Percentiles rank a stretch among this genome's conserved stretches.
phyloP scores from a whole-genome alignment of 345 rosid species.

The Carallia pectinifolia region DNA sequence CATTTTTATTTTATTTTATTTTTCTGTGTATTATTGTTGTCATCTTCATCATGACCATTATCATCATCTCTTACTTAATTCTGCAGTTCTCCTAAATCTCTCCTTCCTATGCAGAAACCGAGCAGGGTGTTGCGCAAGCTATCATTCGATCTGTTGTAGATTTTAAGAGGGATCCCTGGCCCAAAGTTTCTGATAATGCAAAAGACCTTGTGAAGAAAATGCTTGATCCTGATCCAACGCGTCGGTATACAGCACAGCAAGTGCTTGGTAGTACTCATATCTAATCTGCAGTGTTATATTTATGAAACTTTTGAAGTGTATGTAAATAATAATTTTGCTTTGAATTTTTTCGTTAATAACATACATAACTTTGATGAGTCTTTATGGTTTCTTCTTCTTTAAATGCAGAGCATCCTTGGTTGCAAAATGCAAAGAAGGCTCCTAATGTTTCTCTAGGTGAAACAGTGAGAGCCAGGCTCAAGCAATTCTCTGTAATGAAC shows the following conservation, averaged over 20 bases:
- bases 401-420: slow-evolving; percentile 35
- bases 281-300: neutral
- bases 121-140: slow-evolving; percentile 37
- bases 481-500: slow-evolving; percentile 36
- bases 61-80: neutral
- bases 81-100: neutral
- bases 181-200: slow-evolving; percentile 35
- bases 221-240: slow-evolving; percentile 34
- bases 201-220: slow-evolving; percentile 38
- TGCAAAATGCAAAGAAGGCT: slow-evolving; percentile 37
- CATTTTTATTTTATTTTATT: too few species aligned
- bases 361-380: neutral
- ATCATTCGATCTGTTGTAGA: slow-evolving; percentile 29
- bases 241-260: slow-evolving; percentile 34
- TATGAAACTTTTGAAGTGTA: too few species aligned
- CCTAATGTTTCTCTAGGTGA: slow-evolving; percentile 35
- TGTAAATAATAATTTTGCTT: too few species aligned
- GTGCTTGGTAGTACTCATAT: slow-evolving; percentile 25
- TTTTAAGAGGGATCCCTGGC: slow-evolving; percentile 38
- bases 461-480: slow-evolving; percentile 36
- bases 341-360: neutral
- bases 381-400: slow-evolving; percentile 10
- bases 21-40: too few species aligned
- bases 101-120: slow-evolving; percentile 28
- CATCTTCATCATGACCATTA: neutral